phyloP scores from a whole-genome alignment of 139 green algal species.

The Zygnema circumcarinatum region DNA sequence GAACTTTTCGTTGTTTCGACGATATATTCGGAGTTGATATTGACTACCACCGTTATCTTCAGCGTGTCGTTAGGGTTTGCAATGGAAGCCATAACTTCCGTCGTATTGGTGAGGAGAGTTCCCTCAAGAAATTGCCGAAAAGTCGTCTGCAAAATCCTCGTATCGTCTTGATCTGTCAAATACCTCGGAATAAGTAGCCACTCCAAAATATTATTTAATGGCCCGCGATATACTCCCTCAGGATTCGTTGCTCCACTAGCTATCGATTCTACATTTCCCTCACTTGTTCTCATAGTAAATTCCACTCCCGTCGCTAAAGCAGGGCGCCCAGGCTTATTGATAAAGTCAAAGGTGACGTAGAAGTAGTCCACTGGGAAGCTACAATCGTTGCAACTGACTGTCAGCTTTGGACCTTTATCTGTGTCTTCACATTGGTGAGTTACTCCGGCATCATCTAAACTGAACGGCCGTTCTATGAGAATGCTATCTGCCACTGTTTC shows the following conservation, averaged over 20 bases:
- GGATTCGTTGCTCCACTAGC: background rate
- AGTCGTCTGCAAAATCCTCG: background rate
- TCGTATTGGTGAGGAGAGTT: background rate
- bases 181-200: background rate
- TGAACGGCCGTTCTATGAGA: too few relatives aligned
- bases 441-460: background rate
- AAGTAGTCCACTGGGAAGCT: background rate
- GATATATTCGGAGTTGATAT: background rate
- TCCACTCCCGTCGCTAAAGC: conserved; percentile 2
- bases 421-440: background rate
- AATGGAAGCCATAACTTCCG: background rate
- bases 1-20: background rate
- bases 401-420: background rate
- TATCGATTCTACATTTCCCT: background rate
- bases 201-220: background rate
- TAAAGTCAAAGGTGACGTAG: conserved; percentile 13
- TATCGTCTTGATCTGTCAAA: background rate
- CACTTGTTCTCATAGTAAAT: background rate
- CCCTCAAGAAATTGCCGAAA: background rate
- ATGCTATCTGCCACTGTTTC: background rate
- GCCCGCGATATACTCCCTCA: background rate
- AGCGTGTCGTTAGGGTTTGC: background rate
- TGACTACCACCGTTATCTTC: background rate
- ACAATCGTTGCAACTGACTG: background rate
- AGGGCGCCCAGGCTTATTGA: background rate